Base-by-base conservation (phyloP, 129 eudicot genomes). In the Pseudognaphalium luteoalbum region DNA sequence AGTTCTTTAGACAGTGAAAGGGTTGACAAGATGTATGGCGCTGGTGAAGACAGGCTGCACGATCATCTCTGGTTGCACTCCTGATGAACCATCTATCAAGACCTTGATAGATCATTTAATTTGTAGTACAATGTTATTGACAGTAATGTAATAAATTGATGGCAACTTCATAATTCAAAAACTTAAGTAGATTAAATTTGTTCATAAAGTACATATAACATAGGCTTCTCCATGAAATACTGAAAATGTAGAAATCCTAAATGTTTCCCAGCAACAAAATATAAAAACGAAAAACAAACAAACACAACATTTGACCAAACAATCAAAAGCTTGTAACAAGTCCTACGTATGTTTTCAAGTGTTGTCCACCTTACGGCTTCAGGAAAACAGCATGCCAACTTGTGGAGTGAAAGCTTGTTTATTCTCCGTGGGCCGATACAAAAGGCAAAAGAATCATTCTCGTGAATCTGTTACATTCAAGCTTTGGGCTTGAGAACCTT, bases 1-100 rank as follows among this genome's bases (percentile, higher is more conserved):
- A 87, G 62, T 87, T 91, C 84, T 87, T 85, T 63, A 78, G 91
- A 92, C 39, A 91, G 93, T 66, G 97, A 92, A 71, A 74, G 88
- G 72, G 97, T 89, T 7, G 97, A 92, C 37, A 93, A 87, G 80
- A 89, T 92, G 96, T 84, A 84, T 83, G 93, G 96, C 25, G 83
- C 89, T 32, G 97, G 93, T 29, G 96, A 89, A 75, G 97, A 89
- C 66, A 78, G 96, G 58, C 72, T 88, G 73, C 90, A 78, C n/a
- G 90, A 91, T 67, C 90, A 89, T 52, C 64, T 52, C 4, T 52
- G 65, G 41, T 30, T 71, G 1, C 50, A 71, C 42, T 52, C 50
- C 37, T 7, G 20, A 56, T 2, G 20, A 35, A 22, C n/a, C 44
- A 54, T 29, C 42, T 21, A 57, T 56, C 10, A 33, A 30, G 58